Evolutionary conservation across 163 green algal genomes (phyloP), one percentile per base, ranked within the genome.

Genomic region (Scenedesmus sp.): DNA sequence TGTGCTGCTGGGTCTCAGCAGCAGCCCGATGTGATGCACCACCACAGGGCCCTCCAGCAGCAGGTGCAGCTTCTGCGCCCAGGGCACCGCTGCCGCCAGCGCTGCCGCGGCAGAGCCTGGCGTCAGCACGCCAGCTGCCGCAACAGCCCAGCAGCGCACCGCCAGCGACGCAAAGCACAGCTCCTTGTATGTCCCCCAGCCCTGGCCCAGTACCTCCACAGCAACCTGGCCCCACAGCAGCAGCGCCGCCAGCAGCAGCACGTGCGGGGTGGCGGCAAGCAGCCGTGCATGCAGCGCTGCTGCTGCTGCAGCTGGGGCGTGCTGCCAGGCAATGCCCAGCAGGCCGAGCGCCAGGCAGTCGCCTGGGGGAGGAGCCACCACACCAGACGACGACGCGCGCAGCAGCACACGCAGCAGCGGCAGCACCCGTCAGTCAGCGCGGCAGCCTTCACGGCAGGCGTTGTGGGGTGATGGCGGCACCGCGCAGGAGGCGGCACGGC

Each of bases 41-140:
- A 90, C 18, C 44, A 90, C 68, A 10, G 85, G 70, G 13, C 42
- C 70, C 43, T 84, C 85, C 30, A 90, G 46, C 70, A 90, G 85
- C 44, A 90, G 44, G 30, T 83, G 68, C 43, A 35, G 44, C 85
- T 90, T 90, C 70, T 90, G 85, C 44, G 56, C 85, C 85, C 68
- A 84, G 1, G 85, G n/a, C 9, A 68, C 72, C 46, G 84, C 65
- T 35, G 84, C 65, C 33, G 76, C 26, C n/a, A 80, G 70, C 70
- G 70, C 24, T 51, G 84, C 65, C 53, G 70, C 44, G 51, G 84
- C n/a, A 5, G 65, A 24, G 1, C 59, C 42, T 3, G 59, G 13
- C 0, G n/a, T 18, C 85, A 83, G 42, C 26, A 89, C 84, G 24
- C 9, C 61, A 70, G 70, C 70, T 35, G 70, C 85, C 37, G 85